Evolutionary conservation across 495 filamentous ascomycete genomes (phyloP), one percentile per base, ranked within the genome.

Genomic region (Melanomma pulvis-pyrius): DNA sequence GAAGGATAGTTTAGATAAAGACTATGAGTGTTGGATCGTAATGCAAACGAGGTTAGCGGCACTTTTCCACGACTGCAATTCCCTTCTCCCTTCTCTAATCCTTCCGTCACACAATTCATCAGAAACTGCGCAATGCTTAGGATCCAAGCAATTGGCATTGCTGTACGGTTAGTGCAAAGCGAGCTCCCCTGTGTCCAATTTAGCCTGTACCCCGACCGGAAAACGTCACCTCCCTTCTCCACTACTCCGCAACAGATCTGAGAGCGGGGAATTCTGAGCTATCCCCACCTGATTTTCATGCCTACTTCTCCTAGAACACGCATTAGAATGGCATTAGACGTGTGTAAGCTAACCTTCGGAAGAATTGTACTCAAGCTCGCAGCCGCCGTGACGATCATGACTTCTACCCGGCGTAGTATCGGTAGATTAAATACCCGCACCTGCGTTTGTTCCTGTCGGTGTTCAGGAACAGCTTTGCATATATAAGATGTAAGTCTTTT

Each of bases 371-470:
- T 29, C 36, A 59, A n/a, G 32, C 19, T 44, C 36, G 55, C 36
- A 47, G 48, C 22, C 11, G 41, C 34, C 3, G 1, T 21, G 41
- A 30, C 56, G 46, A 61, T 50, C 46, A 34, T 26, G 47, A 15
- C 25, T 46, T 28, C 30, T 17, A 39, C 49, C 32, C 30, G 60
- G 50, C 24, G 51, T 64, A 30, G 61, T 57, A 57, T 64, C 61
- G 61, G 61, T 57, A 56, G n/a, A 64, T 64, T 57, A 50, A 64
- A 12, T 17, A 24, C n/a, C 52, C 61, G 51, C 41, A 36, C n/a
- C 52, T 51, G 51, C 41, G 25, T 15, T 3, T 44, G 5, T 55
- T 17, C 4, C 30, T 53, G 11, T 46, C 61, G 61, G 39, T 50
- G 51, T 34, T 56, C 61, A 50, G 61, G 61, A 64, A 64, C 61